Evolutionary conservation across 176 grass and related monocot species (phyloP).

Genomic region (Puccinellia tenuiflora): DNA sequence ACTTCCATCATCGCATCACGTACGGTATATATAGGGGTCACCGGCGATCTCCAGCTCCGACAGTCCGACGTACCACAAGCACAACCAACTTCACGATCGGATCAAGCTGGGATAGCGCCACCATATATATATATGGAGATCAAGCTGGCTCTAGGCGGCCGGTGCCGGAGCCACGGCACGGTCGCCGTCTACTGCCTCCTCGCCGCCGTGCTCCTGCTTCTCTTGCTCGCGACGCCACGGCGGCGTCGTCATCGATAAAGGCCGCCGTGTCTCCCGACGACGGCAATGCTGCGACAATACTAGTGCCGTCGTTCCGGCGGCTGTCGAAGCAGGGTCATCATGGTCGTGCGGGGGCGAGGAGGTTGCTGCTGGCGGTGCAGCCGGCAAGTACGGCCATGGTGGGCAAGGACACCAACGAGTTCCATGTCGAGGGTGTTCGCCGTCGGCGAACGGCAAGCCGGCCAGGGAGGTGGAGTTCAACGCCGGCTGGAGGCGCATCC

Average conservation of each 20-base stretch:
- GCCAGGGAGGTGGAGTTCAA: conserved; percentile 24
- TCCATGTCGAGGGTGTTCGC: background rate
- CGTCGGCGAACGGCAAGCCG: background rate
- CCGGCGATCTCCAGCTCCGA: background rate
- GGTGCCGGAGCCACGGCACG: background rate
- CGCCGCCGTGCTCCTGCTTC: background rate
- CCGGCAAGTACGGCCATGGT: background rate
- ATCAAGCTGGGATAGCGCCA: background rate
- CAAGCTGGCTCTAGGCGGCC: background rate
- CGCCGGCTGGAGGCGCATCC: conserved; percentile 20
- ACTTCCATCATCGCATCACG: background rate
- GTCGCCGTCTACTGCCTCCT: background rate
- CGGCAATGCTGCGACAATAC: background rate
- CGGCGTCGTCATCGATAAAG: background rate
- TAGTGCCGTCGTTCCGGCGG: background rate
- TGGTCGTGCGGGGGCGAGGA: background rate
- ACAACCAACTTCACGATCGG: background rate
- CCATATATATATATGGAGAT: background rate
- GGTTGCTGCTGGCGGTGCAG: background rate
- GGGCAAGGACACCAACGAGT: background rate
- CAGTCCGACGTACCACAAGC: background rate
- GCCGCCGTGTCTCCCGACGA: background rate
- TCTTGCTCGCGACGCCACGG: background rate
- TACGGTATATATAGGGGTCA: background rate
- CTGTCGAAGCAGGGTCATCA: background rate